Evolutionary conservation across 345 rosid species (phyloP).

Genomic region (Linum usitatissimum): DNA sequence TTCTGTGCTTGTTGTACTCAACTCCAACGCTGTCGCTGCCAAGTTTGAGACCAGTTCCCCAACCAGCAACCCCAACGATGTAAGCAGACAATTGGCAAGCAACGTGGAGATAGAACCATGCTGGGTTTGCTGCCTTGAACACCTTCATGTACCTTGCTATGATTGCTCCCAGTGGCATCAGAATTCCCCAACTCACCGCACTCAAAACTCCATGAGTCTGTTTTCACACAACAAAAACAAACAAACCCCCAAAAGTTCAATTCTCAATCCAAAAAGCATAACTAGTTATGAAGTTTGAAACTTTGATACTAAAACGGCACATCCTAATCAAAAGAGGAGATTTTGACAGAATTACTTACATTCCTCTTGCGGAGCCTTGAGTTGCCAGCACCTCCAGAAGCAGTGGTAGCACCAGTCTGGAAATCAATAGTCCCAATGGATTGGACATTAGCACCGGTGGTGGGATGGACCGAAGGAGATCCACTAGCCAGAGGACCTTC

Average conservation of each 20-base stretch:
- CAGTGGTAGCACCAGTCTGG: slow-evolving; percentile 7
- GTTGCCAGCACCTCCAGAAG: not conserved
- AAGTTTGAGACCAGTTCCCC: slow-evolving; percentile 20
- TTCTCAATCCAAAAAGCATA: not conserved
- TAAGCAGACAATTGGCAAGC: slow-evolving; percentile 21
- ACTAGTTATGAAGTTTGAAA: not conserved
- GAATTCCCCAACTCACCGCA: slow-evolving; percentile 27
- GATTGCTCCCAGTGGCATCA: slow-evolving; percentile 25
- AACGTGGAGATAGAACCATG: slow-evolving; percentile 28
- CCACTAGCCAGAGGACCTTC: slow-evolving; percentile 13
- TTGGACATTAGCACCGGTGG: not conserved
- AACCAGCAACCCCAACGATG: slow-evolving; percentile 17
- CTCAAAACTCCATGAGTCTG: slow-evolving; percentile 24
- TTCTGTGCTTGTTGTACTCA: slow-evolving; percentile 11
- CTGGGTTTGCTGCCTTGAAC: slow-evolving; percentile 21
- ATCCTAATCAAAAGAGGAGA: not conserved
- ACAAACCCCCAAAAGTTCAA: not conserved
- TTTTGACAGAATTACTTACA: not conserved
- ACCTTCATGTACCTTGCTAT: slow-evolving; percentile 23
- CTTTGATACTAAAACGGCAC: not conserved
- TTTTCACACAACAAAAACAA: not conserved
- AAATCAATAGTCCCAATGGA: slow-evolving; percentile 5
- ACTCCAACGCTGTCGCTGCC: slow-evolving; percentile 5
- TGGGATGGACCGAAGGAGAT: not conserved
- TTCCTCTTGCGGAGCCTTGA: not conserved